Evolutionary conservation across 1,284 basidiomycete species (phyloP), one percentile per base, ranked within the genome.

Genomic region (Leucoagaricus sp.): DNA sequence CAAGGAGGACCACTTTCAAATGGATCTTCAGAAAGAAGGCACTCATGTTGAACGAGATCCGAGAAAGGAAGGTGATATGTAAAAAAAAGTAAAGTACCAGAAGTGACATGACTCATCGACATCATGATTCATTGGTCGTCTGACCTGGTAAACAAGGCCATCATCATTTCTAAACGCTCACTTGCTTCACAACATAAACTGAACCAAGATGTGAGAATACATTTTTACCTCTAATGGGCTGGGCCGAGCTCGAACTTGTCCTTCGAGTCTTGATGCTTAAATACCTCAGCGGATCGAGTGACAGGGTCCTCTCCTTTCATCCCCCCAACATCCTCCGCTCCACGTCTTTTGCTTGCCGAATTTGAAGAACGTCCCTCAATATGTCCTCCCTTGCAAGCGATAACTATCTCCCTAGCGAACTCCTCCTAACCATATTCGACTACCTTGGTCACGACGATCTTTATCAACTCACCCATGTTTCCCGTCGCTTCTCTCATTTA

Each of bases 391-490:
- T 36, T 13, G 23, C 13, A 13, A 42, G 40, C 29, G 26, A 29
- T 15, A 17, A 40, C 13, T 41, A 51, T 26, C 59, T 65, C 40
- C 65, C 65, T 10, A 61, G 60, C 33, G 65, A 67, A 49, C 55
- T 65, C 12, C 28, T 67, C 19, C 60, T 65, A 7, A 33, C 41
- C 6, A 61, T 67, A 10, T 52, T 64, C 31, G 42, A 48, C 17
- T 42, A 64, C 42, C 52, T 61, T 31, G 59, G 61, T 28, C 28
- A 55, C 13, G 55, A 59, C 17, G 57, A 59, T 28, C 53, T 65
- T 10, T 55, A 61, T 40, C 49, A 12, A 26, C 59, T 67, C 26
- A 44, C 60, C 4, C 21, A 53, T 29, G 59, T 64, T 25, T 67
- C 58, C 25, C 50, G 49, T 9, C 59, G 60, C 15, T 58, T 67